Percentiles rank a stretch among this genome's conserved stretches.
Conservation (phyloP, 345 rosid genomes). For the Raphanus sativus region DNA sequence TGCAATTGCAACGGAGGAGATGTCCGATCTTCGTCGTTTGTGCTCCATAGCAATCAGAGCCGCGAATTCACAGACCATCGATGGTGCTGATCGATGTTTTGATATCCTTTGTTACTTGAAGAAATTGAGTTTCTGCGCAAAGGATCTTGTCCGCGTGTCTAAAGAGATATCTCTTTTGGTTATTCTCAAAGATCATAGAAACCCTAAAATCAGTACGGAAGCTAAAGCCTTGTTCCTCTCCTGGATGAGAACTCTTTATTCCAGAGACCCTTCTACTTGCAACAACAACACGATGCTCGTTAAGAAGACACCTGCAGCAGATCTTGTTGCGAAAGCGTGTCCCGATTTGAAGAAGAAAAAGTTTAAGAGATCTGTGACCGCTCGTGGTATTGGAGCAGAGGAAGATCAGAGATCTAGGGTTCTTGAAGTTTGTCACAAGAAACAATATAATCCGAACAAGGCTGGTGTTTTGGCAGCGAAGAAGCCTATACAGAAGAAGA, state of each 20-base stretch:
- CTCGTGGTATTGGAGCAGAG: not conserved
- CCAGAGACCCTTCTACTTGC: not conserved
- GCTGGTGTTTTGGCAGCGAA: not conserved
- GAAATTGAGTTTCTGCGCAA: not conserved
- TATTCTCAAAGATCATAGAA: not conserved
- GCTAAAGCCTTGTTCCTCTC: not conserved
- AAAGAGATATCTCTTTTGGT: not conserved
- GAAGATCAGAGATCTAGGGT: not conserved
- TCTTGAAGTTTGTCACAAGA: not conserved
- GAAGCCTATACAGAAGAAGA: not conserved
- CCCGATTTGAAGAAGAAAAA: not conserved
- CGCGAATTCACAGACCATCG: not conserved
- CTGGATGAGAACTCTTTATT: not conserved
- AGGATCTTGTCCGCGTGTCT: not conserved
- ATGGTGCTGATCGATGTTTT: not conserved
- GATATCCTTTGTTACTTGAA: not conserved
- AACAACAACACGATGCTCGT: not conserved
- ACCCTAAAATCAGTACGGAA: not conserved
- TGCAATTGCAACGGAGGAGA: not conserved
- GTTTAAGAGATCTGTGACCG: not conserved
- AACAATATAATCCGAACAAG: not conserved
- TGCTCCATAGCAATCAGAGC: not conserved
- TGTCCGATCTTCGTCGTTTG: not conserved
- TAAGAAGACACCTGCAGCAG: not conserved
- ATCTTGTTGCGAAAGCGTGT: not conserved